Evolutionary conservation across 805 yeast genomes (phyloP).

Genomic region (Candida tammaniensis): DNA sequence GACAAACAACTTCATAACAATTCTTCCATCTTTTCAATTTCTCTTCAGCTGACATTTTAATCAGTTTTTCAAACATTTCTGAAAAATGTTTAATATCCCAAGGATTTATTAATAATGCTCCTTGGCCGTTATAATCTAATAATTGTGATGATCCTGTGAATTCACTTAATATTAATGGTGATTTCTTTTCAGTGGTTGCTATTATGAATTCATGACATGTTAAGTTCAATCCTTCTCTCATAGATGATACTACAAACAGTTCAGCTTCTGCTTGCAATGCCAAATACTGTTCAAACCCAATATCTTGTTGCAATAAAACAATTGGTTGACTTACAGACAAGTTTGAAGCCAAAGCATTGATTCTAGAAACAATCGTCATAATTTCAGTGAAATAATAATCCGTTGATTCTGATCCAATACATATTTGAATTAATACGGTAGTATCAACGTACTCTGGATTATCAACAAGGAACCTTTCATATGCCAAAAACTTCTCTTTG

Average conservation of each 20-base stretch:
- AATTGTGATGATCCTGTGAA: slow-evolving; percentile 93
- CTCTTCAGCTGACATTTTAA: slow-evolving; percentile 63
- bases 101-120: slow-evolving; percentile 82
- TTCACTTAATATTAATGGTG: slow-evolving; percentile 85
- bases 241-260: slow-evolving; percentile 79
- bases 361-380: slow-evolving; percentile 75
- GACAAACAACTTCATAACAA: slow-evolving; percentile 55
- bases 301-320: slow-evolving; percentile 81
- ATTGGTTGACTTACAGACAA: slow-evolving; percentile 80
- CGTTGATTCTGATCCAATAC: slow-evolving; percentile 44
- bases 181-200: slow-evolving; percentile 65
- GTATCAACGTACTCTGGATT: slow-evolving; percentile 69
- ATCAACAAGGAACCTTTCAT: slow-evolving; percentile 68
- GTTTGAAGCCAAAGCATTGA: slow-evolving; percentile 72
- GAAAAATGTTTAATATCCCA: slow-evolving; percentile 78
- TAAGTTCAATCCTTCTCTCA: slow-evolving; percentile 95
- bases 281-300: slow-evolving; percentile 84
- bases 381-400: slow-evolving; percentile 70
- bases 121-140: slow-evolving; percentile 48
- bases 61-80: slow-evolving; percentile 57
- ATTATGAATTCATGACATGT: slow-evolving; percentile 93
- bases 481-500: slow-evolving; percentile 82
- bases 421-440: slow-evolving; percentile 80
- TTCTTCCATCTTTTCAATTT: slow-evolving; percentile 59
- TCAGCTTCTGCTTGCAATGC: slow-evolving; percentile 87